These are phyloP conservation scores for Penicillium sp. DNA, from an alignment of 2,329 filamentous ascomycete genomes.

Conservation along the genomic window DNA sequence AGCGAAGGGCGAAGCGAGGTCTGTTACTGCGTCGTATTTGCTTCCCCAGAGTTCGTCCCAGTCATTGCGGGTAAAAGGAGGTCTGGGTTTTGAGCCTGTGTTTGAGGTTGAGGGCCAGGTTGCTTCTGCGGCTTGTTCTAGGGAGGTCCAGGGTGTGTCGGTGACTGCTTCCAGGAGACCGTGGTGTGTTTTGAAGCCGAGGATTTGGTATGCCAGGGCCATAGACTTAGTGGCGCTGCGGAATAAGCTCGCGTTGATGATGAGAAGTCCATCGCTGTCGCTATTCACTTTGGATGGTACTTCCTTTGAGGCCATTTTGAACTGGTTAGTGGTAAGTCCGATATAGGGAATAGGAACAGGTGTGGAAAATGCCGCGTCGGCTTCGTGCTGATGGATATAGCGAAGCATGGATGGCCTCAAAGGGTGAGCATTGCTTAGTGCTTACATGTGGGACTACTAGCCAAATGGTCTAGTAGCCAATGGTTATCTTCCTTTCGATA, in stretches of 20 bases:
- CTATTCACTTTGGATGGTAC: background rate
- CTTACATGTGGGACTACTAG: background rate
- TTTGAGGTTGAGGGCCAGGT: constrained; percentile 6
- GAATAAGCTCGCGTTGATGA: constrained; percentile 9
- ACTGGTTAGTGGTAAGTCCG: background rate
- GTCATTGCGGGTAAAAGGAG: constrained; percentile 1
- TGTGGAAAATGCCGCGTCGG: too few species aligned
- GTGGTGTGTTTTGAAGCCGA: constrained; percentile 8
- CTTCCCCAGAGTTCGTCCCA: constrained; percentile 5
- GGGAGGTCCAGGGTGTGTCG: background rate
- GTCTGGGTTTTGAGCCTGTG: background rate
- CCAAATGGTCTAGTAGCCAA: background rate
- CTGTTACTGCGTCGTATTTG: constrained; percentile 6
- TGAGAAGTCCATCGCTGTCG: constrained; percentile 3
- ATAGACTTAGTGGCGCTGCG: constrained; percentile 5
- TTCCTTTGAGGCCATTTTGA: background rate
- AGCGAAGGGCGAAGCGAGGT: constrained; percentile 3
- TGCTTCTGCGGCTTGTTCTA: constrained; percentile 5
- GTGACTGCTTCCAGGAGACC: constrained; percentile 7
- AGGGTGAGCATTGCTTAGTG: background rate
- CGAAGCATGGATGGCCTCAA: background rate
- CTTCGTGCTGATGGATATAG: too few species aligned
- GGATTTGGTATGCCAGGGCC: constrained; percentile 7
- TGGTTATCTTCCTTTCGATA: too few species aligned
- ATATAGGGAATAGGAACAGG: too few species aligned